Percentiles rank a stretch among this genome's conserved stretches.
These are phyloP conservation scores for Chimonanthus salicifolius DNA, from an alignment of 164 flowering plant species.

Conservation along the genomic window DNA sequence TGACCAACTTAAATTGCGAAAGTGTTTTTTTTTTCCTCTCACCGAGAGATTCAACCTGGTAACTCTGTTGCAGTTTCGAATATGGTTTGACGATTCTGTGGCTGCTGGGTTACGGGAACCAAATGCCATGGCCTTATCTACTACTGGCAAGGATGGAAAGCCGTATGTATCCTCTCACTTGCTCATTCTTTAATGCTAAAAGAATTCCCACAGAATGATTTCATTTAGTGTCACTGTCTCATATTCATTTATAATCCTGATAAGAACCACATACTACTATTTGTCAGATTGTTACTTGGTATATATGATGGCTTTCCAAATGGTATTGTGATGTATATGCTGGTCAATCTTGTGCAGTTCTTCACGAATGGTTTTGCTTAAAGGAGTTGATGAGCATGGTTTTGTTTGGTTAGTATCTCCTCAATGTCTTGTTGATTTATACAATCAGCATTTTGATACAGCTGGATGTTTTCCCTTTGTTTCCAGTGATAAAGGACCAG, in stretches of 20 bases:
- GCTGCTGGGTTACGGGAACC: conserved; percentile 79
- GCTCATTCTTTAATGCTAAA: background rate
- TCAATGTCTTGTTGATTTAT: background rate
- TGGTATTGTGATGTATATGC: background rate
- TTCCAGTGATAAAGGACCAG: too few species aligned
- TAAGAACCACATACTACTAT: background rate
- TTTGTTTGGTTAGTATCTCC: conserved; percentile 74
- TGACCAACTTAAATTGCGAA: background rate
- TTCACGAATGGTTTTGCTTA: conserved; percentile 86
- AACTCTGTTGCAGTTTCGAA: conserved; percentile 53
- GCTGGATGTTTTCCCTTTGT: background rate
- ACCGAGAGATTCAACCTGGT: background rate
- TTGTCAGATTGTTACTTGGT: background rate
- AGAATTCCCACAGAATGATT: background rate
- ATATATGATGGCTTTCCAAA: background rate
- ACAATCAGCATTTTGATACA: background rate
- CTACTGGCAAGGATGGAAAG: conserved; percentile 69
- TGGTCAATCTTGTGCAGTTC: conserved; percentile 41
- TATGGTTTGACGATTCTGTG: conserved; percentile 95
- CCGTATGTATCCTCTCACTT: conserved; percentile 37
- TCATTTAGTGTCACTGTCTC: background rate
- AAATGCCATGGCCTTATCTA: conserved; percentile 93
- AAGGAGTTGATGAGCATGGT: conserved; percentile 83
- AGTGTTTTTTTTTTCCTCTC: background rate
- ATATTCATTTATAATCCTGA: background rate